Percentiles rank a stretch among this genome's conserved stretches.
phyloP scores from a whole-genome alignment of 805 yeast species.

The Wickerhamomyces strasburgensis region DNA sequence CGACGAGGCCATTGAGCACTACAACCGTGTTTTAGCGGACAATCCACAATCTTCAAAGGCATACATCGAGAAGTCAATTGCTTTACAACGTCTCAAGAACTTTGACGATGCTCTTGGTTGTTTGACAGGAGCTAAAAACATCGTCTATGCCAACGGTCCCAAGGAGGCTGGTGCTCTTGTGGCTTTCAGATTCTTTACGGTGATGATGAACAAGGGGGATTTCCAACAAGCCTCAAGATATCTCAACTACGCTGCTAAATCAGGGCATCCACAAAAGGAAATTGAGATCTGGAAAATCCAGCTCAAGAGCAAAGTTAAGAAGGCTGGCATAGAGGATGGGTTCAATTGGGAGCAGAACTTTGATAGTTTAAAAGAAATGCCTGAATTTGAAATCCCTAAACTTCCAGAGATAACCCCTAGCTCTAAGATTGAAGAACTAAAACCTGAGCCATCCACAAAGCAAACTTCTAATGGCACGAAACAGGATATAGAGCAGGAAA shows the following conservation, averaged over 20 bases:
- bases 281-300: constrained; percentile 19
- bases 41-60: constrained; percentile 43
- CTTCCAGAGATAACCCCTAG: not conserved
- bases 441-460: not conserved
- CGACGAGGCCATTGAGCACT: constrained; percentile 36
- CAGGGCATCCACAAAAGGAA: constrained; percentile 28
- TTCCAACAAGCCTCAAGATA: constrained; percentile 35
- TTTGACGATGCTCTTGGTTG: constrained; percentile 39
- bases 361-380: constrained; percentile 7
- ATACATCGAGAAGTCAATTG: constrained; percentile 39
- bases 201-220: constrained; percentile 35
- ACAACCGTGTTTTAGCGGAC: constrained; percentile 34
- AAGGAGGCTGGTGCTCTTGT: constrained; percentile 39
- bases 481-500: constrained; percentile 10
- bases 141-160: constrained; percentile 40
- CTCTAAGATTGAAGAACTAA: not conserved
- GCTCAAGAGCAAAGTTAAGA: constrained; percentile 16
- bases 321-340: constrained; percentile 8
- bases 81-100: constrained; percentile 37
- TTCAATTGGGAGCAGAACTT: constrained; percentile 6
- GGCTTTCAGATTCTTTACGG: constrained; percentile 40
- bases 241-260: constrained; percentile 36
- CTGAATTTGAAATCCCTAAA: constrained; percentile 4
- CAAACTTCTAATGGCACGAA: not conserved
- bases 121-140: constrained; percentile 36